A percentile compares a stretch with the other conserved stretches of the same genome.
Conservation (phyloP, 257 asterid species). For the Voacanga thouarsii region DNA sequence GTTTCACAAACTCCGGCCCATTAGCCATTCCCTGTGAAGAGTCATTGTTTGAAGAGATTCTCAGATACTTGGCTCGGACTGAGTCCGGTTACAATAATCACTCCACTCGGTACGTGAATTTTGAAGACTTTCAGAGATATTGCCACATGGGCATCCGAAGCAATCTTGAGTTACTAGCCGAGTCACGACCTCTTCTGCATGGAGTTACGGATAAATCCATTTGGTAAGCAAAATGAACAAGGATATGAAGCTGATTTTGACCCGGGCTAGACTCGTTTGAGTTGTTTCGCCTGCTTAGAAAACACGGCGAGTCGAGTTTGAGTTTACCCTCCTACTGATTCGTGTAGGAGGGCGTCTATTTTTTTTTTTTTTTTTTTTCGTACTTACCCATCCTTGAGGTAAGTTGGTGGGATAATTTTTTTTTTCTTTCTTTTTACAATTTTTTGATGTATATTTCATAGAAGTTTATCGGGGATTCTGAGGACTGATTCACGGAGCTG, state of each 20-base stretch:
- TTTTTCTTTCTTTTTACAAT: neutral
- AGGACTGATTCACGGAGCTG: neutral
- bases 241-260: slow-evolving; percentile 6
- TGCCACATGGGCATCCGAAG: slow-evolving; percentile 28
- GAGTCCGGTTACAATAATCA: slow-evolving; percentile 14
- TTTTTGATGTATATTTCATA: neutral
- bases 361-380: neutral
- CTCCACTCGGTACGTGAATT: slow-evolving; percentile 14
- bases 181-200: slow-evolving; percentile 35
- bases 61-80: slow-evolving; percentile 35
- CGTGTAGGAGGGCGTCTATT: neutral
- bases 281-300: neutral
- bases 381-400: neutral
- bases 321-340: neutral
- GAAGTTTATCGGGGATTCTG: neutral
- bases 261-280: slow-evolving; percentile 2
- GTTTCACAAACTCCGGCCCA: slow-evolving; percentile 49
- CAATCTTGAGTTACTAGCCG: slow-evolving; percentile 26
- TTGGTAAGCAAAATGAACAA: slow-evolving; percentile 7
- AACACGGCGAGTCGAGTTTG: neutral
- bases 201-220: slow-evolving; percentile 20
- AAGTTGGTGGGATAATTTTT: slow-evolving; percentile 8
- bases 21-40: slow-evolving; percentile 59
- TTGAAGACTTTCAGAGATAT: slow-evolving; percentile 34
- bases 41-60: slow-evolving; percentile 38